Conservation (phyloP, 257 asterid species). For the Lycium barbarum region DNA sequence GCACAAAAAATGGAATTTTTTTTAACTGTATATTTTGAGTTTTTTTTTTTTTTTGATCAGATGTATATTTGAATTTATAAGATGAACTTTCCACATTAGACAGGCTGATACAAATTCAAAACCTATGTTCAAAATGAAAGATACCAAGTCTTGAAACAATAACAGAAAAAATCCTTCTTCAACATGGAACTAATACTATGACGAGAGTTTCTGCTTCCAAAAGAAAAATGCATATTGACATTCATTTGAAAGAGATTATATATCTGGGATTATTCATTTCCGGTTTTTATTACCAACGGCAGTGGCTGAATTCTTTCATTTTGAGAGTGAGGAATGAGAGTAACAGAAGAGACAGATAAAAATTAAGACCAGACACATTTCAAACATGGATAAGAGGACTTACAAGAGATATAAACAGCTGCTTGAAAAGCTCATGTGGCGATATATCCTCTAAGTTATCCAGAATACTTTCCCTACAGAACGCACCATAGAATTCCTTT, state of each 20-base stretch:
- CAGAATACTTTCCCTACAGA: conserved; percentile 85
- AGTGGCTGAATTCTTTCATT: background rate
- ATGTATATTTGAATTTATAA: background rate
- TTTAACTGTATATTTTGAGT: no score
- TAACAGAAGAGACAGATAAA: background rate
- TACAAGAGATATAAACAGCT: conserved; percentile 82
- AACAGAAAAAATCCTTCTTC: background rate
- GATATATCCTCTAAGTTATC: conserved; percentile 67
- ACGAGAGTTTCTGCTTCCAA: background rate
- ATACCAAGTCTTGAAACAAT: background rate
- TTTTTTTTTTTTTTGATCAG: background rate
- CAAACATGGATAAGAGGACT: conserved; percentile 44
- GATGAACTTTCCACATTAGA: background rate
- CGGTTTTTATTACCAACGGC: background rate
- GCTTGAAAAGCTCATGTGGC: conserved; percentile 86
- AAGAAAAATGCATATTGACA: background rate
- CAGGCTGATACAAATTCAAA: conserved; percentile 17
- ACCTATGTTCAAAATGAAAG: background rate
- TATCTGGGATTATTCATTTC: background rate
- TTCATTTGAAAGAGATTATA: background rate
- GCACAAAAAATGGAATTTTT: background rate
- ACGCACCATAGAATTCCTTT: conserved; percentile 31
- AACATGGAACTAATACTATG: conserved; percentile 7
- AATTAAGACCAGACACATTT: background rate
- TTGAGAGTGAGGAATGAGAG: background rate